phyloP scores from a whole-genome alignment of 108 stramenopile species.

The Schizochytrium sp. region DNA sequence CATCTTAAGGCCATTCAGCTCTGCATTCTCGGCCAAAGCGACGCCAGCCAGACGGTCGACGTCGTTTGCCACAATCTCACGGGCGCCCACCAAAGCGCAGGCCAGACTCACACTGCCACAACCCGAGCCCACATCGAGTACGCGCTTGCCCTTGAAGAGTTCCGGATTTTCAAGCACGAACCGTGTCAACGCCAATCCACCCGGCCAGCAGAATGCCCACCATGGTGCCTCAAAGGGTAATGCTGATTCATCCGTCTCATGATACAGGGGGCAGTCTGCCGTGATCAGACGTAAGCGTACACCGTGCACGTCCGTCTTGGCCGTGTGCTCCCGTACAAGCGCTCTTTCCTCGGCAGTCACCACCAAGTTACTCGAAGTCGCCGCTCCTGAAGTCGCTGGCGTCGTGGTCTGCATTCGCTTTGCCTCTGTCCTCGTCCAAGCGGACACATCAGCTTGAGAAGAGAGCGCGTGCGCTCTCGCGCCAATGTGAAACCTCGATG shows the following conservation, averaged over 20 bases:
- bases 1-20: not conserved
- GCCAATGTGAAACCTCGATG: too few relatives aligned
- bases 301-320: not conserved
- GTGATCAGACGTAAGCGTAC: not conserved
- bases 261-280: not conserved
- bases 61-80: not conserved
- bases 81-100: not conserved
- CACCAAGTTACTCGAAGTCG: too few relatives aligned
- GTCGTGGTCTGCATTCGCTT: too few relatives aligned
- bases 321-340: not conserved
- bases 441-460: too few relatives aligned
- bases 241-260: not conserved
- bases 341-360: not conserved
- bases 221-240: not conserved
- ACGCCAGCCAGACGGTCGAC: not conserved
- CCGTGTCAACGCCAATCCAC: not conserved
- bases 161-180: not conserved
- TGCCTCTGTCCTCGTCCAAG: too few relatives aligned
- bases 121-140: not conserved
- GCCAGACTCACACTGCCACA: slow-evolving; percentile 4
- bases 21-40: not conserved
- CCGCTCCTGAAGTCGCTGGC: too few relatives aligned
- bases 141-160: not conserved
- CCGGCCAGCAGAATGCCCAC: slow-evolving; percentile 16
- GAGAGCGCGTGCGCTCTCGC: too few relatives aligned